Base-by-base conservation (phyloP, 2,329 filamentous ascomycete genomes). In the Bipolaris gigantea region DNA sequence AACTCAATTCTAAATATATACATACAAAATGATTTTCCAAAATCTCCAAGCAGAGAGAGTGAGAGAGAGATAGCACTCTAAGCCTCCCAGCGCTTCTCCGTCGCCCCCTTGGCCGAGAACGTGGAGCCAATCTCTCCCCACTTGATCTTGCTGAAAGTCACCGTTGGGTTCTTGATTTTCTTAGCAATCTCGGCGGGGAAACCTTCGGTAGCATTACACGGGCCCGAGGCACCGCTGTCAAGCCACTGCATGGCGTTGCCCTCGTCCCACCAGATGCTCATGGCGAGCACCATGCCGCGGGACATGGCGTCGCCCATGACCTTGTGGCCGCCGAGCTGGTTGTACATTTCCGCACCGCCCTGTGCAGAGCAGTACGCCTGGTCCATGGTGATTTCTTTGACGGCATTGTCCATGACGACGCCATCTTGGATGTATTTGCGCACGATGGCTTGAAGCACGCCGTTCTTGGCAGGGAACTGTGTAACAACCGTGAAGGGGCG, bases 351-450 rank as follows among this genome's bases (percentile, higher is more conserved):
- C 4, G 71, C 70, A 4, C 65, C 66, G n/a, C 61, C 59, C 45
- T 66, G 63, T 4, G 60, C 60, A 21, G 45, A 43, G 61, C 71
- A 74, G 61, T 60, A 73, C 2, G 48, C 62, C 25, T 74, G 69
- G 48, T 72, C 57, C 58, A 73, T 67, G 30, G 64, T 65, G n/a
- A 71, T 57, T 38, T 69, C 67, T 32, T 56, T 45, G 15, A 79
- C 67, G 8, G 81, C 78, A 75, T 87, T 86, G 62, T 80, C 75
- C 62, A 87, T 82, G 56, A 85, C 79, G 33, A 77, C 76, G 61
- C 83, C 84, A 71, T 83, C 75, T 75, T 89, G 86, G 53, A 86
- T 80, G 71, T 88, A 89, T 73, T 86, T 79, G 63, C 86, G 83
- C 63, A 81, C 81, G 71, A 89, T 86, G 72, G 85, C 81, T 48